Evolutionary conservation across 495 filamentous ascomycete species (phyloP), one percentile per base, ranked within the genome.

Genomic region (Xanthoparmelia taractica): DNA sequence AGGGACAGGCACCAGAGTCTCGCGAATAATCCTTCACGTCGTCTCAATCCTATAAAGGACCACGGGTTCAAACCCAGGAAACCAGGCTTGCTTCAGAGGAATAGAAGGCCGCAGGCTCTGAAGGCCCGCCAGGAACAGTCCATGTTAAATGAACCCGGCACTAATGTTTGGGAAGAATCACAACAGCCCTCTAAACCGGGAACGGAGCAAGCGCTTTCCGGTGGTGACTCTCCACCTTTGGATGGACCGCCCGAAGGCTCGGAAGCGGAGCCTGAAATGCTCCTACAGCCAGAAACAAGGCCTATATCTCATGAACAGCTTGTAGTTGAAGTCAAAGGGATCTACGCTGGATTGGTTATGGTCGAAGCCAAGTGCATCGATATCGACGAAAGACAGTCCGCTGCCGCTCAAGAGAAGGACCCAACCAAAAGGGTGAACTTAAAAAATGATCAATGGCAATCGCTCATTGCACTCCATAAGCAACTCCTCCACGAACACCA

Each of bases 231-330:
- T 25, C 40, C 55, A 29, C 33, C 36, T 0, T 27, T 8, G 58
- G 50, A 63, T 11, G 36, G 31, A 33, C 25, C 45, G 29, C 8
- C 29, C 33, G 31, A 47, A 12, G 36, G 33, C 2, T 31, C 1
- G 25, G 60, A 68, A 27, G 3, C 23, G 5, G 38, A 65, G 0
- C 58, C 67, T 37, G 66, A 69, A 34, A 77, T 79, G 71, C 68
- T 79, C 10, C 70, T 71, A 33, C 85, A 89, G 65, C 84, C 81
- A 17, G 82, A 87, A 58, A 87, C 85, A 17, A 73, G 85, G 48
- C 79, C 85, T 11, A 90, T 92, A 25, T 86, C 84, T n/a, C 84
- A 90, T 65, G 87, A 90, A 17, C 85, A 92, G 70, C 77, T 92
- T 3, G 80, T 85, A 23, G 66, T 69, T 0, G 76, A 77, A 60